Evolutionary conservation across 2,329 filamentous ascomycete genomes (phyloP), one percentile per base, ranked within the genome.

Genomic region (Moelleriella libera): DNA sequence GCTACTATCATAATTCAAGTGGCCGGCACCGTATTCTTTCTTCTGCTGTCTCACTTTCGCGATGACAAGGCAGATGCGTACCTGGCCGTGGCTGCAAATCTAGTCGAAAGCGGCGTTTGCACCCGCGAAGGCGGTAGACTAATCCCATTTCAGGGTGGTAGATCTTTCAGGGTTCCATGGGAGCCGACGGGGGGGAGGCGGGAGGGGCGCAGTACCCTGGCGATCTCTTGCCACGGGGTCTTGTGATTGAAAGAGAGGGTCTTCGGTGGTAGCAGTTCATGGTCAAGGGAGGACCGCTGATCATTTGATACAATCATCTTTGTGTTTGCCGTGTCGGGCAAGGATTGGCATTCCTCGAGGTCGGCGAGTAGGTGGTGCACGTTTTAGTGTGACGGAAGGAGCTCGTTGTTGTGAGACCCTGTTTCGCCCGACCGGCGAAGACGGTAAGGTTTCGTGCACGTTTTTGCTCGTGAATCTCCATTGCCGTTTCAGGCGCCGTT

Each of bases 41-140:
- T 42, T 14, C n/a, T 42, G 12, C 40, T 42, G 12, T 42, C 40
- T 28, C 40, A 42, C 11, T n/a, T 3, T 42, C 34, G 5, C 12
- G 34, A 45, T 39, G 30, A 42, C 7, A 29, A 8, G 41, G 41
- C 21, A 14, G 41, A 41, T 29, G 45, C 48, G 42, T 49, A 47
- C 34, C 30, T 47, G 40, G 21, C 31, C 5, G 39, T 45, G 40
- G 45, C 48, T 45, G 6, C 11, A 41, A 14, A 6, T n/a, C 30
- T 39, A 14, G 10, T 44, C 11, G 31, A 30, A 40, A 21, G 41
- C 14, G 42, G 32, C 32, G 8, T 11, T 39, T 34, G 8, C 5
- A 7, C 10, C 47, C 47, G 41, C 45, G 45, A 47, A 41, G 45
- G 14, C 46, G 48, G 48, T 29, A 29, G 29, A 41, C n/a, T 30